A percentile compares a stretch with the other conserved stretches of the same genome.
phyloP scores from a whole-genome alignment of 805 yeast genomes.

The Myxozyma mucilagina region DNA sequence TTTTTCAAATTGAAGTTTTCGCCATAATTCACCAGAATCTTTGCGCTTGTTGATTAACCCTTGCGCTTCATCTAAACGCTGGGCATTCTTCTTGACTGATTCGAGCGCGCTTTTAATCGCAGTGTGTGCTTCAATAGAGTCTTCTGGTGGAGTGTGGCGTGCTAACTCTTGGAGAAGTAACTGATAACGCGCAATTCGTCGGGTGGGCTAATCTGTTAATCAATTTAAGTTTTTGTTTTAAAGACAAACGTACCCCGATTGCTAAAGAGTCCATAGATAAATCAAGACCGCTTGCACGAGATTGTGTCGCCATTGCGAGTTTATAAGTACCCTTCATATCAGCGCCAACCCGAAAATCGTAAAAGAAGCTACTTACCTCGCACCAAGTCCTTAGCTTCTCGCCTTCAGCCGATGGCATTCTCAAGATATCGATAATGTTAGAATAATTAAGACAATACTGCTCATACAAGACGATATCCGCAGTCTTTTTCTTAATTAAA shows the following conservation, averaged over 20 bases:
- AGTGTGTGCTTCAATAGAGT: slow-evolving; percentile 13
- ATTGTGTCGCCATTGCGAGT: slow-evolving; percentile 17
- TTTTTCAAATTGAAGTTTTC: slow-evolving; percentile 12
- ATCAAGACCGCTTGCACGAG: slow-evolving; percentile 14
- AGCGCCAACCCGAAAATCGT: not conserved
- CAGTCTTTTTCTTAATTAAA: slow-evolving; percentile 16
- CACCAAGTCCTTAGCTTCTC: slow-evolving; percentile 19
- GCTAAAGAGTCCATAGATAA: slow-evolving; percentile 22
- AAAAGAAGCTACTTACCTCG: slow-evolving; percentile 1
- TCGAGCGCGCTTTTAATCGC: slow-evolving; percentile 3
- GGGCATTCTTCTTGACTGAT: slow-evolving; percentile 5
- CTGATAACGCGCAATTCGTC: slow-evolving; percentile 20
- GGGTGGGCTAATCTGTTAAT: slow-evolving; percentile 19
- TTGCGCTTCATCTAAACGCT: slow-evolving; percentile 9
- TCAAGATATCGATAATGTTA: slow-evolving; percentile 23
- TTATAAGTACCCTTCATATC: slow-evolving; percentile 14
- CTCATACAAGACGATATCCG: slow-evolving; percentile 23
- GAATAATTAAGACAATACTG: slow-evolving; percentile 24
- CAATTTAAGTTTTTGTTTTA: not conserved
- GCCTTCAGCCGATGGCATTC: slow-evolving; percentile 8
- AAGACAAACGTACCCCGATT: slow-evolving; percentile 5
- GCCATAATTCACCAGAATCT: slow-evolving; percentile 21
- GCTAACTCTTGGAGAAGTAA: slow-evolving; percentile 21
- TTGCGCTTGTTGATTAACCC: not conserved
- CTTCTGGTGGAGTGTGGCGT: slow-evolving; percentile 17